Evolutionary conservation across 192 early-diverging fungal species (phyloP).

Genomic region (Ambispora gerdemannii): DNA sequence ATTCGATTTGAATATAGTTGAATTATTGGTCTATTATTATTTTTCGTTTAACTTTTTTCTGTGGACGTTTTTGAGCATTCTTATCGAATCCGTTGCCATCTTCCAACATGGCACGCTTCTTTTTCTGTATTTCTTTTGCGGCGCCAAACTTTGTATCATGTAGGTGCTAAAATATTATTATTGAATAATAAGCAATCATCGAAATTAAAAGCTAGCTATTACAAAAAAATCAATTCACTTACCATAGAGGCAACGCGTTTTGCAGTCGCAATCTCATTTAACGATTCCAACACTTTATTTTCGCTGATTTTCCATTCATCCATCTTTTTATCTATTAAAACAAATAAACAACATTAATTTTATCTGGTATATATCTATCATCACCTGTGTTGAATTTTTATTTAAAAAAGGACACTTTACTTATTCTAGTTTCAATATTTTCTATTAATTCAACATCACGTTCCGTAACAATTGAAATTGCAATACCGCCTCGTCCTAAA

Average conservation of each 20-base stretch:
- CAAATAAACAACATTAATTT: too few relatives aligned
- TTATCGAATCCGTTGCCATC: constrained; percentile 19
- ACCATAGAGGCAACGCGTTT: constrained; percentile 87
- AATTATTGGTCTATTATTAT: too few relatives aligned
- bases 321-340: constrained; percentile 82
- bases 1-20: too few relatives aligned
- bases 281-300: constrained; percentile 74
- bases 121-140: constrained; percentile 56
- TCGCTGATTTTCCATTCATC: constrained; percentile 74
- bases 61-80: background rate
- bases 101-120: constrained; percentile 47
- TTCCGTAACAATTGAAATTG: constrained; percentile 85
- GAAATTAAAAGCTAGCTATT: background rate
- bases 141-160: constrained; percentile 52
- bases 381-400: too few relatives aligned
- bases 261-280: constrained; percentile 83
- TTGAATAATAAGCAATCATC: background rate
- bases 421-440: constrained; percentile 84
- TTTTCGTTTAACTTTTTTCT: background rate
- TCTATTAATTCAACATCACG: constrained; percentile 83
- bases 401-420: constrained; percentile 50
- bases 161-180: constrained; percentile 36
- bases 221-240: constrained; percentile 25
- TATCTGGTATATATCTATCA: too few relatives aligned
- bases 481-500: constrained; percentile 67